These are phyloP conservation scores for Lodderomyces elongisporus DNA, from an alignment of 1,139 yeast species.

Conservation along the genomic window DNA sequence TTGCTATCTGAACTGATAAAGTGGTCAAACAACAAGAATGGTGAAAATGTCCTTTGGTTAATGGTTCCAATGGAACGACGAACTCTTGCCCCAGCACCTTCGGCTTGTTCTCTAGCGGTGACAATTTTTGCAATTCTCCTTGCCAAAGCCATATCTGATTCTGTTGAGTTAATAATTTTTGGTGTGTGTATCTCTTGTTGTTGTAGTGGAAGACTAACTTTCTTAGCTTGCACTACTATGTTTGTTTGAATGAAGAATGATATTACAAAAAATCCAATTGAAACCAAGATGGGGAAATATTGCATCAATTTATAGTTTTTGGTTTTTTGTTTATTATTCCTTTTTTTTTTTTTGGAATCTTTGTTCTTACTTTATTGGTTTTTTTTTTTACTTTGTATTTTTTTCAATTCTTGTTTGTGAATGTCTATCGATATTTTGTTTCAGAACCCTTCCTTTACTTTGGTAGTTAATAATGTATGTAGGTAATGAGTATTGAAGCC, in stretches of 20 bases:
- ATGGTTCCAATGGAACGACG: constrained; percentile 75
- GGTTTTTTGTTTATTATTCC: no score
- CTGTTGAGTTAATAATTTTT: constrained; percentile 1
- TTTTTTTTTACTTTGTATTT: no score
- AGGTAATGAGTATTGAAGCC: no score
- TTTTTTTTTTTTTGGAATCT: no score
- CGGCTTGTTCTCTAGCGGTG: constrained; percentile 69
- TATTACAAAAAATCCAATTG: neutral
- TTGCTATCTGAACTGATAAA: constrained; percentile 49
- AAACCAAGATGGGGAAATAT: no score
- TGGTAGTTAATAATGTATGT: no score
- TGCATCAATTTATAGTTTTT: constrained; percentile 14
- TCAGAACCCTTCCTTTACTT: no score
- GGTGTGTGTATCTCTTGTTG: constrained; percentile 7
- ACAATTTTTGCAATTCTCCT: constrained; percentile 59
- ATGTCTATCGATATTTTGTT: no score
- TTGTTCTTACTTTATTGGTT: no score
- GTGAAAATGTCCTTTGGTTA: constrained; percentile 67
- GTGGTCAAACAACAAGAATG: constrained; percentile 83
- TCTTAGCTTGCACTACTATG: neutral
- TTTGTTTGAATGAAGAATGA: no score
- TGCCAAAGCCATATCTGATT: constrained; percentile 6
- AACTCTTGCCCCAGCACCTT: constrained; percentile 85
- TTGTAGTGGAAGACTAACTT: neutral
- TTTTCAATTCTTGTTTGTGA: no score